These are phyloP conservation scores for Cutaneotrichosporon spelunceum DNA, from an alignment of 1,284 basidiomycete species.

Conservation along the genomic window DNA sequence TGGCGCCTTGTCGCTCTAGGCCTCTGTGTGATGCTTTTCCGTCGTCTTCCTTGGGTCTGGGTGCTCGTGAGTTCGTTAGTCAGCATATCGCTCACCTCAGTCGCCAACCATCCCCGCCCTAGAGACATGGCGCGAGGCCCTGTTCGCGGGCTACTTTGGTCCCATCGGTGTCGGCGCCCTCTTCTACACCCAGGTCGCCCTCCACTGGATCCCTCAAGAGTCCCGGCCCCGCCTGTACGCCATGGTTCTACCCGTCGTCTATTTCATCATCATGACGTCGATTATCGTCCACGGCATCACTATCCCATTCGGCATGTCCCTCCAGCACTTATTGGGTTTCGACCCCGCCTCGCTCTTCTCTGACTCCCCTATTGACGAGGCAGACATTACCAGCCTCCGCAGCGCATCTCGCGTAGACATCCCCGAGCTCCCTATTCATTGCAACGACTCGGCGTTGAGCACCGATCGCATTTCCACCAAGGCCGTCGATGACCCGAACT, in stretches of 20 bases:
- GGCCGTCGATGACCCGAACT: neutral
- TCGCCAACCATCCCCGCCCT: slow-evolving; percentile 43
- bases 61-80: slow-evolving; percentile 53
- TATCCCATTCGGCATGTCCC: slow-evolving; percentile 44
- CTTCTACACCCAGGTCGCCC: slow-evolving; percentile 56
- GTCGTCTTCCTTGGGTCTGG: slow-evolving; percentile 75
- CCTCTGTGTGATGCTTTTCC: slow-evolving; percentile 69
- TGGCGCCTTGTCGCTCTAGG: slow-evolving; percentile 81
- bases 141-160: slow-evolving; percentile 52
- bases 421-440: neutral
- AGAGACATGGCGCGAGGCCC: slow-evolving; percentile 44
- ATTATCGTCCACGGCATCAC: slow-evolving; percentile 55
- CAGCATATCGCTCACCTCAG: slow-evolving; percentile 18
- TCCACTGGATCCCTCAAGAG: slow-evolving; percentile 50
- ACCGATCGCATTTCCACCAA: neutral
- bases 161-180: slow-evolving; percentile 53
- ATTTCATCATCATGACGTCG: slow-evolving; percentile 56
- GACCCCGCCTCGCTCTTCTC: neutral
- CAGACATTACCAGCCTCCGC: neutral
- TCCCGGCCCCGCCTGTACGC: slow-evolving; percentile 49
- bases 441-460: neutral
- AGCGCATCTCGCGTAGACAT: neutral
- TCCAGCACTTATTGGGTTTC: slow-evolving; percentile 4
- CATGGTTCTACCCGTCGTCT: slow-evolving; percentile 54
- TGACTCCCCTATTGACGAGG: neutral